Evolutionary conservation across 148 eudicot species (phyloP).

Genomic region (Silene latifolia): DNA sequence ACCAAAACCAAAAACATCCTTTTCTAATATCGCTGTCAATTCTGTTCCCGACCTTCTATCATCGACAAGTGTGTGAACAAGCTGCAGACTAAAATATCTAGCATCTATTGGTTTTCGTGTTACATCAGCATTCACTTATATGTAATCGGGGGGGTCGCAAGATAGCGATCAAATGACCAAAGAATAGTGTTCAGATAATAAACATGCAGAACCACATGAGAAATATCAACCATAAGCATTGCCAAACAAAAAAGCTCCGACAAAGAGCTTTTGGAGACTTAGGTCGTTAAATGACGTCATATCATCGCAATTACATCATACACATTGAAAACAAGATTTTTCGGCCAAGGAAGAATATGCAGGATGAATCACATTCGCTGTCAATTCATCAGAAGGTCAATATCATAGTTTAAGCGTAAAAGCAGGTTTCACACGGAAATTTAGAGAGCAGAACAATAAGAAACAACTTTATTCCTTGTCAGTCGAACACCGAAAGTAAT

Average conservation of each 20-base stretch:
- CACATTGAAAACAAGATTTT: no score
- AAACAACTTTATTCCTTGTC: conserved; percentile 27
- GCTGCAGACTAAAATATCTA: conserved; percentile 4
- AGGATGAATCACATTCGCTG: neutral
- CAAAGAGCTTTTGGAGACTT: neutral
- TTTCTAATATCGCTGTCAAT: conserved; percentile 19
- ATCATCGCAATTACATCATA: neutral
- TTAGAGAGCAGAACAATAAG: neutral
- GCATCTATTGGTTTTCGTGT: conserved; percentile 8
- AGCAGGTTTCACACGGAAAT: neutral
- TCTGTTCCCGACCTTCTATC: conserved; percentile 16
- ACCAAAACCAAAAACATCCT: conserved; percentile 18
- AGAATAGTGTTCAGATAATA: neutral
- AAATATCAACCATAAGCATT: neutral
- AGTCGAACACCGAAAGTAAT: conserved; percentile 15
- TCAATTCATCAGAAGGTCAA: neutral
- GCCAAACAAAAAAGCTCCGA: neutral
- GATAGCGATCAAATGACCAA: neutral
- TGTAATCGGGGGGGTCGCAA: neutral
- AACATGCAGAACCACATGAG: neutral
- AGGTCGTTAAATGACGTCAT: neutral
- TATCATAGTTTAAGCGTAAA: neutral
- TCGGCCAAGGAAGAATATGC: neutral
- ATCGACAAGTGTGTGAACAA: conserved; percentile 20
- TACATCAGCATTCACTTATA: neutral